phyloP scores from a whole-genome alignment of 2,329 filamentous ascomycete genomes.

The Chaetomiaceae sp. region DNA sequence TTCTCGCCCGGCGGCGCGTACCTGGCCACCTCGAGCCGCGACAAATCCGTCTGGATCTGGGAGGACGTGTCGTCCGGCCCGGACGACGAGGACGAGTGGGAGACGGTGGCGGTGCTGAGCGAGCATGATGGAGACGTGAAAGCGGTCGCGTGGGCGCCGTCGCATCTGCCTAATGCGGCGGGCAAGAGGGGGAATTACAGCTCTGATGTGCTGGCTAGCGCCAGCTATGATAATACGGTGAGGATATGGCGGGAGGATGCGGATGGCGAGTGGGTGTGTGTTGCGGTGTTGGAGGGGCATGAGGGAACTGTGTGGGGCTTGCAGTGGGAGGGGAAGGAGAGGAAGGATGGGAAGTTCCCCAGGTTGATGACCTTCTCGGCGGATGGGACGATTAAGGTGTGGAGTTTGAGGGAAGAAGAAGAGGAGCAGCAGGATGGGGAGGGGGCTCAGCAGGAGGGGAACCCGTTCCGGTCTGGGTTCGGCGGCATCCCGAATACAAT shows the following conservation, averaged over 20 bases:
- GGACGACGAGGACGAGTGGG: slow-evolving; percentile 87
- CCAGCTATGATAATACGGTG: slow-evolving; percentile 92
- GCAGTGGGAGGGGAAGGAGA: slow-evolving; percentile 58
- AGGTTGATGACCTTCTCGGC: slow-evolving; percentile 81
- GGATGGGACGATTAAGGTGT: slow-evolving; percentile 74
- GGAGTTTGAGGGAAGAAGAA: slow-evolving; percentile 61
- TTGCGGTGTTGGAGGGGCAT: slow-evolving; percentile 76
- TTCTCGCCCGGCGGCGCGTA: slow-evolving; percentile 72
- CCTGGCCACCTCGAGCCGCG: slow-evolving; percentile 83
- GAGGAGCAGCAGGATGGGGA: slow-evolving; percentile 38
- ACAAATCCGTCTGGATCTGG: slow-evolving; percentile 98
- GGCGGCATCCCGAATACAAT: slow-evolving; percentile 85
- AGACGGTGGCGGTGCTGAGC: slow-evolving; percentile 90
- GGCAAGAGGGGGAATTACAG: slow-evolving; percentile 40
- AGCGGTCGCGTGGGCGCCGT: slow-evolving; percentile 83
- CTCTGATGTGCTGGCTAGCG: slow-evolving; percentile 74
- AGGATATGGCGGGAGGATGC: slow-evolving; percentile 84
- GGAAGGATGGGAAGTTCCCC: slow-evolving; percentile 42
- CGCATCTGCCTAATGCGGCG: slow-evolving; percentile 47
- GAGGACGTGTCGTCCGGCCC: slow-evolving; percentile 67
- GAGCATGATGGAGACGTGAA: slow-evolving; percentile 97
- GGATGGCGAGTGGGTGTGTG: slow-evolving; percentile 88
- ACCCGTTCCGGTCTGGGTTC: slow-evolving; percentile 38
- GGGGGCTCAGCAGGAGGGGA: slow-evolving; percentile 23
- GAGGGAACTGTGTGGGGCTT: slow-evolving; percentile 85